Evolutionary conservation across 75 land plant species (phyloP).

Genomic region (Ceratopteris richardii): DNA sequence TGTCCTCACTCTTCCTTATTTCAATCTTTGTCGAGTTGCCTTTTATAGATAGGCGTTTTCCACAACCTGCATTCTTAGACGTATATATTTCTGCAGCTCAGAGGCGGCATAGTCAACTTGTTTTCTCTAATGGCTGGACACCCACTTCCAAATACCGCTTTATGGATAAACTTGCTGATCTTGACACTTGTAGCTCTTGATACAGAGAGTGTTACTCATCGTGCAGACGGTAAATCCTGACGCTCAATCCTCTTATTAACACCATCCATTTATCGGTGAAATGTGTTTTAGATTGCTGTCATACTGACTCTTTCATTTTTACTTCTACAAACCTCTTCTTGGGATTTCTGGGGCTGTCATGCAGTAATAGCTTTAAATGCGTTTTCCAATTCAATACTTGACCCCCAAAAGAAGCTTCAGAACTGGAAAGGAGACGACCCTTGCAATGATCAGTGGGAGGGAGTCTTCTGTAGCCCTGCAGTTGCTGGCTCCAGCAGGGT

Average conservation of each 20-base stretch:
- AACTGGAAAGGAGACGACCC: constrained; percentile 16
- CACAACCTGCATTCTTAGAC: no score
- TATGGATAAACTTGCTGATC: background rate
- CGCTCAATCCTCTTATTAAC: background rate
- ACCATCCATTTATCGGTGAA: background rate
- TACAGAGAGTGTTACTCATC: background rate
- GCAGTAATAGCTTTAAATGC: background rate
- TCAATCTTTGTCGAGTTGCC: no score
- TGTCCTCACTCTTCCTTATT: no score
- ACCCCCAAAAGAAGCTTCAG: background rate
- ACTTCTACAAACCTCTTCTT: background rate
- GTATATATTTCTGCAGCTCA: no score
- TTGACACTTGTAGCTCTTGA: background rate
- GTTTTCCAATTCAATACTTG: background rate
- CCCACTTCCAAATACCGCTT: background rate
- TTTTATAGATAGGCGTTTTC: no score
- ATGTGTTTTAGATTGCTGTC: no score
- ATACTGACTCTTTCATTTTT: no score
- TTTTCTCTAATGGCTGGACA: no score
- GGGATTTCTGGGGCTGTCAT: background rate
- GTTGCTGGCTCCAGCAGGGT: background rate
- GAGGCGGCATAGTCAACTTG: no score
- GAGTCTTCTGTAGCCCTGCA: constrained; percentile 8
- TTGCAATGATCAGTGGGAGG: constrained; percentile 13
- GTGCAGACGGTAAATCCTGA: background rate